phyloP scores from a whole-genome alignment of 2,329 filamentous ascomycete genomes.

The Thelonectria discophora region DNA sequence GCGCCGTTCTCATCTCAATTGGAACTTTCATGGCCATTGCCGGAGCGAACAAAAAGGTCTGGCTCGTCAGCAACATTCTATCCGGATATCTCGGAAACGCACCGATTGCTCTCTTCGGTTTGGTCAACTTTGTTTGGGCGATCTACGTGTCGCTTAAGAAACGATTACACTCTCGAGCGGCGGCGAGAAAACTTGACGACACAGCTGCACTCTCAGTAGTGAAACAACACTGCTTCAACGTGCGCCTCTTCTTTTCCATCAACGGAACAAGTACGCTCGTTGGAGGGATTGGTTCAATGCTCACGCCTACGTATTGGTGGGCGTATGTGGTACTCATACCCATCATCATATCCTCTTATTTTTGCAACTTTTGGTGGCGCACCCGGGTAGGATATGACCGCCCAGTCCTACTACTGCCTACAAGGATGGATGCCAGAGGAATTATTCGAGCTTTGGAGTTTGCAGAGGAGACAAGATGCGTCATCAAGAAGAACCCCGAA shows the following conservation, averaged over 20 bases:
- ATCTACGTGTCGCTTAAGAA: conserved; percentile 53
- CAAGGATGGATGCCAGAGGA: not conserved
- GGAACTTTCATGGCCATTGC: conserved; percentile 65
- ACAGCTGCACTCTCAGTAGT: conserved; percentile 43
- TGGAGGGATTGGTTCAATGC: conserved; percentile 58
- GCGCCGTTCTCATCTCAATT: conserved; percentile 58
- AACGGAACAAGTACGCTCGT: conserved; percentile 58
- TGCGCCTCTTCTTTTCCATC: conserved; percentile 53
- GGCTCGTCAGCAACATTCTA: conserved; percentile 58
- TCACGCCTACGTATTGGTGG: conserved; percentile 61
- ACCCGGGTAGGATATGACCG: conserved; percentile 54
- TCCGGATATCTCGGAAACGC: conserved; percentile 66
- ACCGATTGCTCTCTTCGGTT: conserved; percentile 57
- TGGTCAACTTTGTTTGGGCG: conserved; percentile 60
- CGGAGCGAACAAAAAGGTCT: conserved; percentile 55
- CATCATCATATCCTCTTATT: conserved; percentile 56
- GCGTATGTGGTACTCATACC: conserved; percentile 62
- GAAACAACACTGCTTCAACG: conserved; percentile 48
- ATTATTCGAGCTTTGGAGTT: conserved; percentile 26
- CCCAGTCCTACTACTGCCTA: conserved; percentile 18
- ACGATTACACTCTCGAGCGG: conserved; percentile 47
- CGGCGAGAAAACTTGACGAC: conserved; percentile 37
- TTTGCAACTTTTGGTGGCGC: conserved; percentile 61
- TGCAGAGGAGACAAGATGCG: conserved; percentile 20
- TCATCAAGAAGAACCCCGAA: conserved; percentile 13